These are phyloP conservation scores for Manihot esculenta DNA, from an alignment of 441 rosid species.

Conservation along the genomic window DNA sequence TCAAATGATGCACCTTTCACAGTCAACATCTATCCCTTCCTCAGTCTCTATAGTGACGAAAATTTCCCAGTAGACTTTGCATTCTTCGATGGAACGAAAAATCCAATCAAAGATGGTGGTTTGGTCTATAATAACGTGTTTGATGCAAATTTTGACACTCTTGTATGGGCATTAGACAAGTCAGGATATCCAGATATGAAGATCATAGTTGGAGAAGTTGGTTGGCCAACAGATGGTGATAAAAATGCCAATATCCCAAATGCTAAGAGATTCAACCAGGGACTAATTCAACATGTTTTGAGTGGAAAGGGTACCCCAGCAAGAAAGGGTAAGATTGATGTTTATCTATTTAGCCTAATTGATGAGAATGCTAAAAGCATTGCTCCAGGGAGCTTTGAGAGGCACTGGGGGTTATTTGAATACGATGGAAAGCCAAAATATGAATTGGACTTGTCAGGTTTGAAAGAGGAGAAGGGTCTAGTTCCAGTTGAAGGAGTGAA, in stretches of 20 bases:
- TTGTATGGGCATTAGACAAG: conserved; percentile 61
- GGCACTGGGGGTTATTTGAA: conserved; percentile 86
- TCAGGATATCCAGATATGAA: conserved; percentile 65
- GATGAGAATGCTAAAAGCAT: conserved; percentile 72
- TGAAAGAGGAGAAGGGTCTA: conserved; percentile 37
- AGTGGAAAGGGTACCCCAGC: conserved; percentile 71
- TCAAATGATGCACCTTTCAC: conserved; percentile 60
- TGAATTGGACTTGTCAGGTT: conserved; percentile 39
- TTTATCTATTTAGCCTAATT: conserved; percentile 61
- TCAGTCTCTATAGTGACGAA: conserved; percentile 70
- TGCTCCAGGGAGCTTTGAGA: conserved; percentile 72
- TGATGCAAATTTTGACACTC: conserved; percentile 90
- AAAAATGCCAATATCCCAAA: conserved; percentile 42
- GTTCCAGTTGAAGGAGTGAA: conserved; percentile 64
- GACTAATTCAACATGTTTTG: conserved; percentile 51
- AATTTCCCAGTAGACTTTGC: conserved; percentile 79
- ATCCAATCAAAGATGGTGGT: conserved; percentile 66
- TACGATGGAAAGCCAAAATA: conserved; percentile 78
- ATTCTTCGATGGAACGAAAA: conserved; percentile 58
- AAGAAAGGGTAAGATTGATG: conserved; percentile 50
- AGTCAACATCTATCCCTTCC: conserved; percentile 86
- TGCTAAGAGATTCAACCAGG: conserved; percentile 80
- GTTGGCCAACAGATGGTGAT: conserved; percentile 94
- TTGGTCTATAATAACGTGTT: conserved; percentile 71
- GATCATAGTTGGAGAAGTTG: conserved; percentile 83